phyloP scores from a whole-genome alignment of 1,284 basidiomycete genomes.

The Pisolithus thermaeus region DNA sequence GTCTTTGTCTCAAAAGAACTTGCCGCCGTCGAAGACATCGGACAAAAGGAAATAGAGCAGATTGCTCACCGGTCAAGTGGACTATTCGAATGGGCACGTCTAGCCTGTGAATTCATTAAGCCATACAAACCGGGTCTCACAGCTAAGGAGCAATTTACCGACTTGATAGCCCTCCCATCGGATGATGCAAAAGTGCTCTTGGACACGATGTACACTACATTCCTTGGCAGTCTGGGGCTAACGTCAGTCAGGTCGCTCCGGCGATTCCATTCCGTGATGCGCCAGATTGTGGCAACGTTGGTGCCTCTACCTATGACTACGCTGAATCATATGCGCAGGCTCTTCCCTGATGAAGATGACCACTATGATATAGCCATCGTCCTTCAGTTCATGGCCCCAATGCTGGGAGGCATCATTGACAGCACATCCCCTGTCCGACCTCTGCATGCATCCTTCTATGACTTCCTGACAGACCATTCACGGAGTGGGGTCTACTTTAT shows the following conservation, averaged over 20 bases:
- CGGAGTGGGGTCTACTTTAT: conserved; percentile 5
- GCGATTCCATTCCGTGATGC: conserved; percentile 1
- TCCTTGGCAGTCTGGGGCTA: background rate
- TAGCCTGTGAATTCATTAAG: conserved; percentile 2
- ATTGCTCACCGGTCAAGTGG: background rate
- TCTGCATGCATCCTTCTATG: conserved; percentile 3
- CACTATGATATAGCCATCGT: background rate
- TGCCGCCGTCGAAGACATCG: background rate
- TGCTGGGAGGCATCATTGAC: conserved; percentile 1
- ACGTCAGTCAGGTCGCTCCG: background rate
- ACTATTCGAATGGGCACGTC: conserved; percentile 5
- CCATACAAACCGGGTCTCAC: background rate
- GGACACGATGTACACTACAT: background rate
- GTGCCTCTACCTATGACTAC: background rate
- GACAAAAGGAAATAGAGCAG: background rate
- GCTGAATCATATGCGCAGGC: conserved; percentile 1
- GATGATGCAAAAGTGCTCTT: background rate
- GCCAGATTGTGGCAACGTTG: background rate
- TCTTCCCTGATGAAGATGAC: background rate
- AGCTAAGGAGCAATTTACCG: background rate
- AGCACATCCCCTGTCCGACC: background rate
- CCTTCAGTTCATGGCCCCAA: background rate
- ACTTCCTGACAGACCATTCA: conserved; percentile 6
- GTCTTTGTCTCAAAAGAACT: background rate
- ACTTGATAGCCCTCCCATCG: background rate